A percentile compares a stretch with the other conserved stretches of the same genome.
These are phyloP conservation scores for Candida peoriensis DNA, from an alignment of 805 yeast genomes.

Conservation along the genomic window DNA sequence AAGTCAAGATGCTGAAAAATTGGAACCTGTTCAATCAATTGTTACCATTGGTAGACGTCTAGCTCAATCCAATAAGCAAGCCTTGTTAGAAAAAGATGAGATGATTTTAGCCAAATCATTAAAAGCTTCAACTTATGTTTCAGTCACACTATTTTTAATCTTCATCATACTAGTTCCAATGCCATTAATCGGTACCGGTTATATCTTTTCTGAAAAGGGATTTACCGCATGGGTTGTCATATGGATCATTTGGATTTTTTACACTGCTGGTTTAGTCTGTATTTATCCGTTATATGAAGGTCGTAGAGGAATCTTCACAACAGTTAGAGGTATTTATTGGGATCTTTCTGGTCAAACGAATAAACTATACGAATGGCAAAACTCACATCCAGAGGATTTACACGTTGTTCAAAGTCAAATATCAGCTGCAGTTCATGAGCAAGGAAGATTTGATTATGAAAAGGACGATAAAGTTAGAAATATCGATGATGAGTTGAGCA, in stretches of 20 bases:
- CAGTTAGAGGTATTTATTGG: slow-evolving; percentile 80
- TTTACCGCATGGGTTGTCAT: slow-evolving; percentile 90
- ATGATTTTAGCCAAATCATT: slow-evolving; percentile 49
- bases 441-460: slow-evolving; percentile 7
- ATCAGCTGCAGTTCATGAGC: slow-evolving; percentile 32
- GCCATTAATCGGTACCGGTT: slow-evolving; percentile 86
- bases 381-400: slow-evolving; percentile 62
- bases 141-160: slow-evolving; percentile 55
- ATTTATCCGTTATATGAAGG: slow-evolving; percentile 75
- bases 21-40: slow-evolving; percentile 27
- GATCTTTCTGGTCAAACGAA: slow-evolving; percentile 70
- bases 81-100: slow-evolving; percentile 43
- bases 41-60: slow-evolving; percentile 27
- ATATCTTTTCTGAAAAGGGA: slow-evolving; percentile 68
- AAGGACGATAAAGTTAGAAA: slow-evolving; percentile 11
- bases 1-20: slow-evolving; percentile 16
- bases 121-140: slow-evolving; percentile 54
- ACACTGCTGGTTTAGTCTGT: slow-evolving; percentile 56
- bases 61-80: slow-evolving; percentile 20
- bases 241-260: slow-evolving; percentile 76
- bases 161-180: slow-evolving; percentile 82
- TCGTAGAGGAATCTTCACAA: slow-evolving; percentile 55
- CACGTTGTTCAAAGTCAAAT: slow-evolving; percentile 72
- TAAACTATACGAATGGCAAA: slow-evolving; percentile 75
- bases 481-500: slow-evolving; percentile 20